Evolutionary conservation across 2,329 filamentous ascomycete genomes (phyloP), one percentile per base, ranked within the genome.

Genomic region (Microsporum ferrugineum): DNA sequence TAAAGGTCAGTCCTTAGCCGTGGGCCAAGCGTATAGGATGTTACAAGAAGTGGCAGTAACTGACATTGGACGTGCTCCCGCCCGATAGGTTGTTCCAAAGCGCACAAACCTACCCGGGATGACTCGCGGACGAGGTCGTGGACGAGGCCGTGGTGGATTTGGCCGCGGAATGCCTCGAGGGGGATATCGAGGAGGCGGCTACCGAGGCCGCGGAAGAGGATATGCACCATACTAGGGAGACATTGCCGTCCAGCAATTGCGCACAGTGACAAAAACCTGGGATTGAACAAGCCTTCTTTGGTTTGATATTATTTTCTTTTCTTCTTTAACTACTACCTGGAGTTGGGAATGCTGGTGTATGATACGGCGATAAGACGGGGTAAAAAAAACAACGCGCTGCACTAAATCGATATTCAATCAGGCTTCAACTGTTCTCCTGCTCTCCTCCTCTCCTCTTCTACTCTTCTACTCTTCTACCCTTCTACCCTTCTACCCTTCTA

Each of bases 31-130:
- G 17, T 23, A 23, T n/a, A 23, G 29, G 23, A 2, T 12, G 5
- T n/a, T 23, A 23, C 17, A 23, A n/a, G 17, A n/a, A 57, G 17
- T 23, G 7, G 27, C 14, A 23, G 27, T 64, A n/a, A 31, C 38
- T 53, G 23, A 49, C 45, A 4, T 8, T 49, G 29, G 17, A 7
- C 5, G 29, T 4, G 45, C 36, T 34, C 39, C 31, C 12, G 55
- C 78, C 78, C 6, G 49, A 41, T 63, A 89, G 87, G 87, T 89
- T 61, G 84, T 87, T 27, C 92, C 94, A 38, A 99, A 99, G 80
- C 88, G 65, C 57, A 99, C 94, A 68, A 99, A 99, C 73, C 80
- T 99, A 59, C 94, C 94, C 1, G 94, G 94, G 63, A 92, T 99
- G 90, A 88, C 84, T 67, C 85, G 92, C 65, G 90, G 91, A 61